Evolutionary conservation across 306 rosid genomes (phyloP).

Genomic region (Quercus variabilis): DNA sequence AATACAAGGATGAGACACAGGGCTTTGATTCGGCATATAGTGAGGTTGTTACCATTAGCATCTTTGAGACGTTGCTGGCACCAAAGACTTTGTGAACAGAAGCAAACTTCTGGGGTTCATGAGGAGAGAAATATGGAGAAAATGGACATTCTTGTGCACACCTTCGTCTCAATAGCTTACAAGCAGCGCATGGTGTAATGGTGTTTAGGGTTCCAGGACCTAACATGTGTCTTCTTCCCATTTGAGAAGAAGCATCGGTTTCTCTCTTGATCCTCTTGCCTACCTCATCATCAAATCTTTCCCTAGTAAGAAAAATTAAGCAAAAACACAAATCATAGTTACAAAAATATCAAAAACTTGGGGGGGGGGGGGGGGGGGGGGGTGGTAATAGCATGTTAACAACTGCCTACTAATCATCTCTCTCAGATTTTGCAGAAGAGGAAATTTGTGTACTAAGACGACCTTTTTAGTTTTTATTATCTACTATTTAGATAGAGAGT

Average conservation of each 20-base stretch:
- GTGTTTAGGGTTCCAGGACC: constrained; percentile 92
- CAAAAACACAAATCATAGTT: background rate
- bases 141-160: constrained; percentile 97
- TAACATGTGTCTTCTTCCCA: constrained; percentile 82
- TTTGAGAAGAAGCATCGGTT: constrained; percentile 55
- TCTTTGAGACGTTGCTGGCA: constrained; percentile 97
- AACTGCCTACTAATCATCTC: too few relatives aligned
- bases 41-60: constrained; percentile 69
- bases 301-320: constrained; percentile 28
- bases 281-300: constrained; percentile 82
- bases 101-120: constrained; percentile 94
- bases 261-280: constrained; percentile 86
- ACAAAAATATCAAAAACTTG: background rate
- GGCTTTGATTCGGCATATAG: too few relatives aligned
- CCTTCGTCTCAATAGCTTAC: constrained; percentile 85
- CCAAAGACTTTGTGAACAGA: constrained; percentile 97
- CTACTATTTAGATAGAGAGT: background rate
- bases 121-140: constrained; percentile 97
- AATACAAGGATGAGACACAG: too few relatives aligned
- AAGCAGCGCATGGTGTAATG: constrained; percentile 95
- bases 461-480: background rate
- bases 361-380: too few relatives aligned
- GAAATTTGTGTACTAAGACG: too few relatives aligned
- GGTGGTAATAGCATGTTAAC: too few relatives aligned
- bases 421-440: too few relatives aligned